A percentile compares a stretch with the other conserved stretches of the same genome.
These are phyloP conservation scores for Ophiostoma triangulosporum DNA, from an alignment of 2,329 filamentous ascomycete species.

Conservation along the genomic window DNA sequence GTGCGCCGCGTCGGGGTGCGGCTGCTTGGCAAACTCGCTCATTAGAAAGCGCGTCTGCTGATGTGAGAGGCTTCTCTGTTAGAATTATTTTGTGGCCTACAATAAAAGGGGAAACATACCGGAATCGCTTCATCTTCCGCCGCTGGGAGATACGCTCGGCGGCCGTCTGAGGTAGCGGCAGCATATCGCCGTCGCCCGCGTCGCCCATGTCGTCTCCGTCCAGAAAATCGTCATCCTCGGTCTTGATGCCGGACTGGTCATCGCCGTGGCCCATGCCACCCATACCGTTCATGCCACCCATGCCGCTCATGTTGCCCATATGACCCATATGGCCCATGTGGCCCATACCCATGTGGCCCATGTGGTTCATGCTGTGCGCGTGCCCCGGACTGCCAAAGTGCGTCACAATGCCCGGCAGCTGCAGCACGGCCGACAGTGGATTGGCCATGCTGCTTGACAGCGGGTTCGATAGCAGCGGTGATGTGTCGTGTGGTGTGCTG, in stretches of 20 bases:
- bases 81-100: background rate
- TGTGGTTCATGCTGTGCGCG: slow-evolving; percentile 14
- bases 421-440: slow-evolving; percentile 24
- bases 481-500: background rate
- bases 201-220: slow-evolving; percentile 47
- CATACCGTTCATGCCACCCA: slow-evolving; percentile 8
- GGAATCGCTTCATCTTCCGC: slow-evolving; percentile 67
- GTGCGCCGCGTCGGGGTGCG: slow-evolving; percentile 84
- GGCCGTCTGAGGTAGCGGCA: slow-evolving; percentile 33
- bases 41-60: slow-evolving; percentile 95
- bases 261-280: slow-evolving; percentile 18
- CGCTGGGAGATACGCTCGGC: slow-evolving; percentile 44
- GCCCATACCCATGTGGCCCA: slow-evolving; percentile 16
- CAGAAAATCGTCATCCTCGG: slow-evolving; percentile 36
- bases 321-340: background rate
- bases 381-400: background rate
- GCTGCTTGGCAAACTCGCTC: slow-evolving; percentile 92
- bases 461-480: background rate
- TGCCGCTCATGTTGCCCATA: slow-evolving; percentile 14
- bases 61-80: slow-evolving; percentile 59
- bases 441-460: slow-evolving; percentile 18
- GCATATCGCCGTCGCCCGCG: slow-evolving; percentile 28
- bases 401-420: slow-evolving; percentile 21
- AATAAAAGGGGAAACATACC: slow-evolving; percentile 39
- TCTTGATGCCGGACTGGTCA: slow-evolving; percentile 27